A percentile compares a stretch with the other conserved stretches of the same genome.
These are phyloP conservation scores for Trichoderma sp. DNA, from an alignment of 2,329 filamentous ascomycete genomes.

Conservation along the genomic window DNA sequence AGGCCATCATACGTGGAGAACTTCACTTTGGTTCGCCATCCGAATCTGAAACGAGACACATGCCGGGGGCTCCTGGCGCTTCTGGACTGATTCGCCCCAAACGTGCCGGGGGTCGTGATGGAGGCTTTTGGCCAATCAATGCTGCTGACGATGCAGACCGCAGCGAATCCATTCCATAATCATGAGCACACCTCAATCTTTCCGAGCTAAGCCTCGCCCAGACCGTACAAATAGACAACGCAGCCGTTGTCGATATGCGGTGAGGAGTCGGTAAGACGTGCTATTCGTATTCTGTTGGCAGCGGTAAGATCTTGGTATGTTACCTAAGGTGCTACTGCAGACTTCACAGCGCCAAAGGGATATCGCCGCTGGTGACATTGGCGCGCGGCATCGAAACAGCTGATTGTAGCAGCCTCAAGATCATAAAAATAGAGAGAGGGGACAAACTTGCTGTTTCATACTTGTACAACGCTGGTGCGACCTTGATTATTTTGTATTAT, in stretches of 20 bases:
- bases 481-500: not conserved
- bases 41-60: slow-evolving; percentile 15
- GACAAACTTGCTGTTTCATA: not conserved
- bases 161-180: not conserved
- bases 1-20: slow-evolving; percentile 9
- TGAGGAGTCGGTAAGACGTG: not conserved
- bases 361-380: not conserved
- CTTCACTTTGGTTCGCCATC: slow-evolving; percentile 16
- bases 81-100: not conserved
- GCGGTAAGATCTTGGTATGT: not conserved
- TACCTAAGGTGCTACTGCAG: not conserved
- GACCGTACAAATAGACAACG: not conserved
- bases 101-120: not conserved
- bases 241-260: not conserved
- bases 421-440: not conserved
- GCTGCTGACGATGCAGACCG: not conserved
- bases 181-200: slow-evolving; percentile 2
- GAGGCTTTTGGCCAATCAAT: slow-evolving; percentile 9
- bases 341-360: not conserved
- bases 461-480: not conserved
- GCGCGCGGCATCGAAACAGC: slow-evolving; percentile 15
- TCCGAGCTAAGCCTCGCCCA: not conserved
- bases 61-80: slow-evolving; percentile 11
- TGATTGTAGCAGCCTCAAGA: not conserved
- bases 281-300: not conserved